Percentiles rank a stretch among this genome's conserved stretches.
phyloP scores from a whole-genome alignment of 2,329 filamentous ascomycete genomes.

The Trichophyton rubrum region DNA sequence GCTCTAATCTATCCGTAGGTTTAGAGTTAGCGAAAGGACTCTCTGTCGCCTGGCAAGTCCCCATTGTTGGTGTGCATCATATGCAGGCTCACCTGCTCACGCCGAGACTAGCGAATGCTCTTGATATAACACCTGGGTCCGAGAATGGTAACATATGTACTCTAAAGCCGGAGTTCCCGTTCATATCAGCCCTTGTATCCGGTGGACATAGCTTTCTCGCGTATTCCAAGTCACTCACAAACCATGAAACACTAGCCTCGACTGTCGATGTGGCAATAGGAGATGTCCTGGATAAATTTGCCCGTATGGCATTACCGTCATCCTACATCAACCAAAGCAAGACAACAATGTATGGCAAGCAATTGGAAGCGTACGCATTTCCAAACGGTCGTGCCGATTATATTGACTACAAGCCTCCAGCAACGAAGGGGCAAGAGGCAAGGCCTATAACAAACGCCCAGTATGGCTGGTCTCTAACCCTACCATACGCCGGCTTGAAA shows the following conservation, averaged over 20 bases:
- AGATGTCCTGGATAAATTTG: constrained; percentile 78
- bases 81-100: constrained; percentile 97
- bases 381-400: constrained; percentile 32
- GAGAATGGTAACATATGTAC: constrained; percentile 7
- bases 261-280: constrained; percentile 78
- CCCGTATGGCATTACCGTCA: constrained; percentile 59
- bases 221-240: constrained; percentile 52
- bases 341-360: constrained; percentile 65
- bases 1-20: constrained; percentile 62
- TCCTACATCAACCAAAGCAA: constrained; percentile 42
- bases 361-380: constrained; percentile 72
- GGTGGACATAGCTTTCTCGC: constrained; percentile 87
- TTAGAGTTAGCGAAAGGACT: constrained; percentile 79
- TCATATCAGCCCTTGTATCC: constrained; percentile 76
- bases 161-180: constrained; percentile 55
- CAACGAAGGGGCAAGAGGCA: constrained; percentile 46
- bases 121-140: constrained; percentile 24
- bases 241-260: constrained; percentile 61
- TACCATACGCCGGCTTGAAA: constrained; percentile 51
- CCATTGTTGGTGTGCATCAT: constrained; percentile 78
- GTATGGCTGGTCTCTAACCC: constrained; percentile 56
- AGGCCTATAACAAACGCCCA: constrained; percentile 34
- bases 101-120: constrained; percentile 58
- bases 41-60: constrained; percentile 67
- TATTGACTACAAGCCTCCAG: constrained; percentile 45